Evolutionary conservation across 371 early-diverging fungal species (phyloP).

Genomic region (Conidiobolus coronatus): DNA sequence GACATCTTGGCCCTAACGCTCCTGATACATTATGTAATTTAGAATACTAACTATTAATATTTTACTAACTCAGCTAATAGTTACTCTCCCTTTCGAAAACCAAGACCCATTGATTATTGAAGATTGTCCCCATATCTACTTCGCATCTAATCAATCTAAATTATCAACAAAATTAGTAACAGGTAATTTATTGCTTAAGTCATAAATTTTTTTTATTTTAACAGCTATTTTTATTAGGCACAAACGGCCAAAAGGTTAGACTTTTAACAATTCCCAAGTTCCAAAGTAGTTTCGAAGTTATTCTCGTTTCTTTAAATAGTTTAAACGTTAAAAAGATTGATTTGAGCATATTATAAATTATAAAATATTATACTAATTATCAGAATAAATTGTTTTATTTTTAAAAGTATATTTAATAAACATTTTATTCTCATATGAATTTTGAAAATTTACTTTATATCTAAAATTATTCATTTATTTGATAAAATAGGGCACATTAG

Average conservation of each 20-base stretch:
- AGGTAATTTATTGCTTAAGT: constrained; percentile 20
- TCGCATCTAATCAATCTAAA: constrained; percentile 68
- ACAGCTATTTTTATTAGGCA: background rate
- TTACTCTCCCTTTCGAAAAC: constrained; percentile 68
- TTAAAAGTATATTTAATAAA: too few relatives aligned
- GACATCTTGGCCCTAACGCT: constrained; percentile 71
- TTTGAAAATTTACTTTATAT: too few relatives aligned
- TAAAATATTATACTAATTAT: too few relatives aligned
- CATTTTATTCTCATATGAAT: too few relatives aligned
- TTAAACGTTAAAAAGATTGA: too few relatives aligned
- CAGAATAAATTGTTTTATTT: too few relatives aligned
- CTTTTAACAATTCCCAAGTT: background rate
- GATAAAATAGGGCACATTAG: too few relatives aligned
- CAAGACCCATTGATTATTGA: constrained; percentile 65
- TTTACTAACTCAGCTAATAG: constrained; percentile 10
- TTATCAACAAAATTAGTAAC: constrained; percentile 32
- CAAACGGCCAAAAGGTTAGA: background rate
- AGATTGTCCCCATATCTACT: constrained; percentile 53
- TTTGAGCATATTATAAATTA: too few relatives aligned
- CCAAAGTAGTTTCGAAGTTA: background rate
- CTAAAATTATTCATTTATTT: too few relatives aligned
- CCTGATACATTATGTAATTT: constrained; percentile 76
- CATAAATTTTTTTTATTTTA: background rate
- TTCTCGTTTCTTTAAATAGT: background rate
- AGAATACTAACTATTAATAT: background rate